A percentile compares a stretch with the other conserved stretches of the same genome.
Conservation (phyloP, 2,329 filamentous ascomycete genomes). For the Xylariaceae sp. region DNA sequence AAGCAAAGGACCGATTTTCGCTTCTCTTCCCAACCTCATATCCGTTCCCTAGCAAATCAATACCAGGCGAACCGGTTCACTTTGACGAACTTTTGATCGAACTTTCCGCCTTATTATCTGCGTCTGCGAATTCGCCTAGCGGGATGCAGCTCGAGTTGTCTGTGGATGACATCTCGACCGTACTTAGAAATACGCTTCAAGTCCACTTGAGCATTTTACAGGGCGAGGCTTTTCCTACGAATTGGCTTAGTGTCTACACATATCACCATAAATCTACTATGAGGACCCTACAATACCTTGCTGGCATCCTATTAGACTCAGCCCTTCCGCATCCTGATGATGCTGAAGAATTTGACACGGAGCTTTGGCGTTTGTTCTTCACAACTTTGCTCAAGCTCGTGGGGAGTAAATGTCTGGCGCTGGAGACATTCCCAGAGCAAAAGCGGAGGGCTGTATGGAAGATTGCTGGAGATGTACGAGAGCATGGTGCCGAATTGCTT, state of each 20-base stretch:
- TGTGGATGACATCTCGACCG: conserved; percentile 67
- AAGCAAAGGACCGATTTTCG: conserved; percentile 65
- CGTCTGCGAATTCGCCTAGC: conserved; percentile 68
- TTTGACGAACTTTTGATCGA: conserved; percentile 90
- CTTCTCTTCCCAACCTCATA: conserved; percentile 86
- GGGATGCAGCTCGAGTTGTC: conserved; percentile 72
- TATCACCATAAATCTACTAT: conserved; percentile 90
- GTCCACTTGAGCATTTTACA: conserved; percentile 85
- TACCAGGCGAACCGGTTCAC: conserved; percentile 50
- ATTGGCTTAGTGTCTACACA: conserved; percentile 90
- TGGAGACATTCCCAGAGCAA: conserved; percentile 96
- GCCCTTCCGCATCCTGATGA: conserved; percentile 88
- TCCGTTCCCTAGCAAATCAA: conserved; percentile 74
- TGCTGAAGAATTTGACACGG: conserved; percentile 85
- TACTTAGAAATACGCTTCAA: conserved; percentile 74
- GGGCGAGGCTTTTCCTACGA: conserved; percentile 81
- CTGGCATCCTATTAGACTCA: conserved; percentile 71
- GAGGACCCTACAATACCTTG: conserved; percentile 77
- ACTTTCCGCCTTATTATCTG: conserved; percentile 80
- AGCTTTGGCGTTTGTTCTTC: conserved; percentile 92
- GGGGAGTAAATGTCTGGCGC: conserved; percentile 78
- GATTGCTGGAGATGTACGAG: conserved; percentile 92
- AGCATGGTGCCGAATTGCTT: conserved; percentile 82
- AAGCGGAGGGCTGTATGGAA: conserved; percentile 97
- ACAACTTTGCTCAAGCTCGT: conserved; percentile 84